Base-by-base conservation (phyloP, 306 rosid species). In the Trifolium subterraneum region DNA sequence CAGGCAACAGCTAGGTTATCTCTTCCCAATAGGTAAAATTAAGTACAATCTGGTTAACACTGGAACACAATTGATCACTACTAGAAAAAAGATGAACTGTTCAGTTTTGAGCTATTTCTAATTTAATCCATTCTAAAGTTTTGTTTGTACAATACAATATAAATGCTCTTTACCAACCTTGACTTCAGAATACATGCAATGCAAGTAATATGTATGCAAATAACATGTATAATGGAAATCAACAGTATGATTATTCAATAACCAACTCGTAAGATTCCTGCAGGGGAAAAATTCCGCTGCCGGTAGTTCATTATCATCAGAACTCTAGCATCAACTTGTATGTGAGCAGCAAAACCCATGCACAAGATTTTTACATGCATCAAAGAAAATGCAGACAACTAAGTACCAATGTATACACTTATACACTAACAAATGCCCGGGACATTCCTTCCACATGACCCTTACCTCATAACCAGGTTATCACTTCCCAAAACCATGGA, bases 301-400 rank as follows among this genome's bases (percentile, higher is more conserved):
- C 7, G 6, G 41, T 19, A 47, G 54, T 52, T 18, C 11, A 39
- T 8, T 55, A 35, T 64, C 68, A 3, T 55, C 63, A 47, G 48
- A 73, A 36, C 41, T 25, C 65, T 45, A 23, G 19, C 9, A 12
- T 33, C 69, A 42, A 29, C 70, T 51, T 22, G 14, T 0, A 19
- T 39, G 55, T 27, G 42, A 19, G 33, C 41, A 14, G n/a, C 75
- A 51, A 35, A 36, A 62, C 72, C 18, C 52, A 27, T 23, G 64
- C 55, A 79, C 27, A 41, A 14, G 74, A 20, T 39, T 56, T 45
- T 45, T 67, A 9, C 59, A 70, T 41, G 64, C 70, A 77, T 48
- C 31, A 52, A 23, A 20, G 20, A 45, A 69, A 68, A 29, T 14
- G 1, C 64, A 22, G 36, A 68, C 65, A 12, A 38, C 20, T 23